phyloP scores from a whole-genome alignment of 2,329 filamentous ascomycete species.

The Cladobotryum mycophilum region DNA sequence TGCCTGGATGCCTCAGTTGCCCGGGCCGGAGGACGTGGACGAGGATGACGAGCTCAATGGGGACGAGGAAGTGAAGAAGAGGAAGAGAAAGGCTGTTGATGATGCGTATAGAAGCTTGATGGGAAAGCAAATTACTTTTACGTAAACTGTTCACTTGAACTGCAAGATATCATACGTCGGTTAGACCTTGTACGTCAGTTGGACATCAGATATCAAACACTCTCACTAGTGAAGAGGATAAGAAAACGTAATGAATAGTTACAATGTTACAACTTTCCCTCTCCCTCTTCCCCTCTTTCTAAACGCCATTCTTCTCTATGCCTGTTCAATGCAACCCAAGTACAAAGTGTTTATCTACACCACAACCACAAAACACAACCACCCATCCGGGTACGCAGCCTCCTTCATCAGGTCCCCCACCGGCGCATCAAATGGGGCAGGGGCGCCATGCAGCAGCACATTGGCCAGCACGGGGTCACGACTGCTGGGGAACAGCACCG shows the following conservation, averaged over 20 bases:
- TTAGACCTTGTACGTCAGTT: background rate
- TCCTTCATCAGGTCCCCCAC: slow-evolving; percentile 78
- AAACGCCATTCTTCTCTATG: background rate
- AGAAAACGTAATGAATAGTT: background rate
- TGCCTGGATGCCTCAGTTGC: slow-evolving; percentile 62
- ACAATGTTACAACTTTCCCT: background rate
- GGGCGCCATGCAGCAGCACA: slow-evolving; percentile 77
- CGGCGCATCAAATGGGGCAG: slow-evolving; percentile 71
- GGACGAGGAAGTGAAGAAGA: slow-evolving; percentile 42
- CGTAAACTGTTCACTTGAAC: slow-evolving; percentile 14
- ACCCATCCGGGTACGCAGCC: slow-evolving; percentile 86
- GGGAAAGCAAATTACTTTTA: slow-evolving; percentile 62
- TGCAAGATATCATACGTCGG: background rate
- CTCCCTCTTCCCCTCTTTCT: background rate
- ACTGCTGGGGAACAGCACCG: slow-evolving; percentile 78
- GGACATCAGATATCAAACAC: too few species aligned
- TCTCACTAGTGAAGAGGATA: background rate
- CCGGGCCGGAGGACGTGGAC: slow-evolving; percentile 44
- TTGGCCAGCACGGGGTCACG: slow-evolving; percentile 78
- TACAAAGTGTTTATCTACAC: slow-evolving; percentile 46
- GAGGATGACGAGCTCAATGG: slow-evolving; percentile 37
- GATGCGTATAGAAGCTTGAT: slow-evolving; percentile 75
- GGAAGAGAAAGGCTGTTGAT: slow-evolving; percentile 72
- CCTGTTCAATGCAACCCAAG: background rate
- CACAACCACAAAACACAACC: slow-evolving; percentile 74